Conservation (phyloP, 2,329 filamentous ascomycete genomes). For the Dryadomyces sulphureus region DNA sequence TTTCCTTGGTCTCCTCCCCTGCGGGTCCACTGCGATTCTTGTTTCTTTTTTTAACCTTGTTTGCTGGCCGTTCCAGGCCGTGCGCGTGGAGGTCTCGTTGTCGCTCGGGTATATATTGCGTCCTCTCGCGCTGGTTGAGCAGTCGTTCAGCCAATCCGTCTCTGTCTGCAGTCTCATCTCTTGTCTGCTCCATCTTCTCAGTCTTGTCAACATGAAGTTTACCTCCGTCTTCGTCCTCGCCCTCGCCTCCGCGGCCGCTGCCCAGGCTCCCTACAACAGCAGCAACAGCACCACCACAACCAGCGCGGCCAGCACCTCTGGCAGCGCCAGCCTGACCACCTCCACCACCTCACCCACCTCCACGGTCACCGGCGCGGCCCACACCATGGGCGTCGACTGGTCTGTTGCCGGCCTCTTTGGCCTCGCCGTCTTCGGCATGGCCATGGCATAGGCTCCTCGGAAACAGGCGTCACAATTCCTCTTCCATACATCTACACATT, state of each 20-base stretch:
- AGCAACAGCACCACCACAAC: not conserved
- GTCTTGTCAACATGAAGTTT: not conserved
- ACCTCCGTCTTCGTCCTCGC: not conserved
- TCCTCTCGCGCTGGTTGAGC: too few species aligned
- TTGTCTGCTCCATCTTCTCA: not conserved
- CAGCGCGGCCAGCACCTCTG: not conserved
- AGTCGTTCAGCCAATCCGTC: too few species aligned
- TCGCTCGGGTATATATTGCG: too few species aligned
- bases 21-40: too few species aligned
- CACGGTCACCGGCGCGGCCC: slow-evolving; percentile 11
- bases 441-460: slow-evolving; percentile 11
- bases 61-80: too few species aligned
- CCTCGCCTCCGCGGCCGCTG: slow-evolving; percentile 1
- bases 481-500: too few species aligned
- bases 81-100: too few species aligned
- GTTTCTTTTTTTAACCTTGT: too few species aligned
- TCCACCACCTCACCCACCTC: slow-evolving; percentile 1
- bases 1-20: too few species aligned
- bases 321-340: not conserved
- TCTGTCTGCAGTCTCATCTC: not conserved
- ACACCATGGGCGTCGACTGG: slow-evolving; percentile 7
- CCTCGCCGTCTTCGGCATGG: slow-evolving; percentile 10
- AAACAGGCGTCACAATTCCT: too few species aligned
- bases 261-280: not conserved
- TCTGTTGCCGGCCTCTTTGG: slow-evolving; percentile 9